Base-by-base conservation (phyloP, 163 green algal genomes). In the Volvox carteri region DNA sequence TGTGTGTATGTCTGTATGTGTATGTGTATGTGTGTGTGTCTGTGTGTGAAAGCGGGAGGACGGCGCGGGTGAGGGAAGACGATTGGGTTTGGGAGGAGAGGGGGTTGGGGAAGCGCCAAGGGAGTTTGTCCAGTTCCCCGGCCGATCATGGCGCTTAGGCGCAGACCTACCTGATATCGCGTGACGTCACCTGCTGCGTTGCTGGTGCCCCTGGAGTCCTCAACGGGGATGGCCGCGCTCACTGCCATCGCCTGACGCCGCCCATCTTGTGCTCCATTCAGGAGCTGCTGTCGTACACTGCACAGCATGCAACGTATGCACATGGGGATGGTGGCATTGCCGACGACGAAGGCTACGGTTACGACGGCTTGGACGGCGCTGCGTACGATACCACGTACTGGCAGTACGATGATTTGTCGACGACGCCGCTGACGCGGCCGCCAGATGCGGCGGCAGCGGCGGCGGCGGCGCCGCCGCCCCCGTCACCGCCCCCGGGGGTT, bases 261-360 rank as follows among this genome's bases (percentile, higher is more conserved):
- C n/a, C n/a, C n/a, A n/a, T n/a, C n/a, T n/a, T n/a, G n/a, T n/a
- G 6, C 58, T 7, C 18, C 56, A 11, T 44, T 0, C 80, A 87
- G 80, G 80, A 87, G 33, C 46, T 87, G 18, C 65, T 87, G 33
- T 39, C 62, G n/a, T 87, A 87, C 80, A 79, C 80, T 2, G 44
- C 56, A 4, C 52, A 75, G 41, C 78, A 78, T 19, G 28, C 70
- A 23, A 0, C 9, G 2, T 58, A 42, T n/a, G 79, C 11, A 6
- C 46, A 68, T 16, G 46, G 74, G 14, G 73, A 62, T 42, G 73
- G 39, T 0, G 25, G 21, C 54, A 33, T 25, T 2, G 33, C 48
- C 52, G 54, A 37, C 25, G 52, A 33, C 6, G 77, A 85, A 6
- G 50, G 70, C 76, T 23, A 18, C 68, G 35, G 2, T 21, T 30